Evolutionary conservation across 108 stramenopile species (phyloP).

Genomic region (Seminavis robusta): DNA sequence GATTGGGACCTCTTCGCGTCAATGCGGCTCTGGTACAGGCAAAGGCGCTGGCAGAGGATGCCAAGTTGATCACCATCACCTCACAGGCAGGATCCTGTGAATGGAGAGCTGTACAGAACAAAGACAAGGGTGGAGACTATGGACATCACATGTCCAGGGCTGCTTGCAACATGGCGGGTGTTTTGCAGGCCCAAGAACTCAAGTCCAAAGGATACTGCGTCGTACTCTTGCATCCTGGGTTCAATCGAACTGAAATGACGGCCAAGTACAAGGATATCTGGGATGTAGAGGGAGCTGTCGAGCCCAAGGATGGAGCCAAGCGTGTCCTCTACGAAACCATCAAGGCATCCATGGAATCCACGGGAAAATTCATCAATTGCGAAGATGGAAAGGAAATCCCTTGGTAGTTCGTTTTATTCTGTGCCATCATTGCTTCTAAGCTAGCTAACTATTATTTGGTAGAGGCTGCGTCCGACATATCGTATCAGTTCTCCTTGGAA

Average conservation of each 20-base stretch:
- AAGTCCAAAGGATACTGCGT: constrained; percentile 73
- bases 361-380: constrained; percentile 83
- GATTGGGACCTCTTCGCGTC: constrained; percentile 83
- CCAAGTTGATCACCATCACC: constrained; percentile 82
- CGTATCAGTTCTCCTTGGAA: no score
- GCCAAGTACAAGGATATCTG: constrained; percentile 86
- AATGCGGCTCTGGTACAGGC: constrained; percentile 62
- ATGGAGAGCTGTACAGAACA: constrained; percentile 81
- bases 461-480: no score
- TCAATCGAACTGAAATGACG: constrained; percentile 92
- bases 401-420: constrained; percentile 44
- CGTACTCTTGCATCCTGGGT: constrained; percentile 84
- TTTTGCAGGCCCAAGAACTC: constrained; percentile 79
- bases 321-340: constrained; percentile 80
- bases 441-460: no score
- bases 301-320: constrained; percentile 72
- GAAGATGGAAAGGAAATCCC: constrained; percentile 84
- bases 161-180: constrained; percentile 86
- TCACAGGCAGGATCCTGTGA: constrained; percentile 87
- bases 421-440: not conserved
- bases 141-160: constrained; percentile 94
- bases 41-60: constrained; percentile 63
- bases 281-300: constrained; percentile 87
- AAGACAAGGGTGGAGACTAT: constrained; percentile 76
- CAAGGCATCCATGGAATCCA: constrained; percentile 53